Base-by-base conservation (phyloP, 169 alveolate species). In the Plasmodium gonderi region DNA sequence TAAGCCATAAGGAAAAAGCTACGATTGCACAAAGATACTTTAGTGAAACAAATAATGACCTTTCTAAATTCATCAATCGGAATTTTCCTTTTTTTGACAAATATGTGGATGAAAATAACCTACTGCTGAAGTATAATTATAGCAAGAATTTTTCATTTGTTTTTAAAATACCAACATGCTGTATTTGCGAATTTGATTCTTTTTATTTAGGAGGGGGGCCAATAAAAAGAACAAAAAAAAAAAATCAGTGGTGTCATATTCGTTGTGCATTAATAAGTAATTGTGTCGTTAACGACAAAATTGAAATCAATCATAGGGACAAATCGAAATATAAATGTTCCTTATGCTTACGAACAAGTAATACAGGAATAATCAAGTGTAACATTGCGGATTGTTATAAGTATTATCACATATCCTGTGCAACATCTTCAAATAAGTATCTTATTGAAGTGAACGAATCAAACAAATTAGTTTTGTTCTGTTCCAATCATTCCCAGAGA, bases 121-220 rank as follows among this genome's bases (percentile, higher is more conserved):
- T 77, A 11, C 14, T 49, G 3, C 33, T 80, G 65, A 90, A 78
- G 69, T 80, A 80, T 49, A 80, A 79, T 38, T 54, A 68, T 64
- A 79, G 45, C 26, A 68, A 42, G 45, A 79, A 78, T 47, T 80
- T 72, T 36, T 79, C 91, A 4, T 79, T 80, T 31, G 49, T 80
- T 72, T 74, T 80, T 90, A 79, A 72, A 75, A 79, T 95, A 6
- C 97, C 97, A 26, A 90, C 94, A 14, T 95, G 97, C 51, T 80
- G 95, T 17, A 91, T 95, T 65, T 95, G 97, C 51, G 96, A 95
- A 44, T 95, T 95, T 75, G 96, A 93, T 80, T 95, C 96, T 6
- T 94, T 87, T 80, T 92, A 91, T 90, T 90, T 95, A 29, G 97
- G 96, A 4, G 97, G 97, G 1, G 97, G 97, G 1, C 97, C 97